Base-by-base conservation (phyloP, 257 asterid genomes). In the Penstemon newberryi region DNA sequence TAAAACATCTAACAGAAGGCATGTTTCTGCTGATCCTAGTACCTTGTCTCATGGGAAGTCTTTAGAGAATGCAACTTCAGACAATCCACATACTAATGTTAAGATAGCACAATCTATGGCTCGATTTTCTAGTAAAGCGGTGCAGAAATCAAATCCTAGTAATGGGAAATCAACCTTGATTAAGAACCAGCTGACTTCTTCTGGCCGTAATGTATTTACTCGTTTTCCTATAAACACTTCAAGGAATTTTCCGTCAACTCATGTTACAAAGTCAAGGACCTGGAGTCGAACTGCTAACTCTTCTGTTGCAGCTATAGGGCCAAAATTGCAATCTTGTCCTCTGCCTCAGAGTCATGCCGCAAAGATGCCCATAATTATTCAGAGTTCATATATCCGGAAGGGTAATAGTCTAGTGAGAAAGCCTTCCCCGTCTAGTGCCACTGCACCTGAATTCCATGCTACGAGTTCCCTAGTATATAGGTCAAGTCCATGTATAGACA, bases 391-490 rank as follows among this genome's bases (percentile, higher is more conserved):
- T 81, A 63, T 84, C 61, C 87, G 97, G 50, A 86, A 85, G 84
- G 96, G 96, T 65, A 90, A 93, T 75, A 87, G 91, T 79, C 86
- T 93, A 54, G 92, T 89, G 52, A 84, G 99, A 70, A 87, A 84
- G 59, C 75, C 86, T 75, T 77, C 82, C 40, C 78, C 70, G 6
- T 77, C 89, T 77, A 76, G 63, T 73, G 59, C 52, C 61, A 6
- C 71, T 77, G 65, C 84, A 56, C 74, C 71, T 67, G 83, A 80
- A 63, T 69, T 69, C 40, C 86, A 70, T 58, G 75, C 83, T 79
- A 73, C 82, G 13, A 79, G 73, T 70, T 50, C 83, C 78, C 77
- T 80, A 38, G 76, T 79, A 62, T 66, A 60, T 70, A 76, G 71
- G 67, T 60, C 66, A 65, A 74, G 64, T 61, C 78, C 82, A 68